Percentiles rank a stretch among this genome's conserved stretches.
Evolutionary conservation across 441 rosid species (phyloP).

Genomic region (Corymbia citriodora): DNA sequence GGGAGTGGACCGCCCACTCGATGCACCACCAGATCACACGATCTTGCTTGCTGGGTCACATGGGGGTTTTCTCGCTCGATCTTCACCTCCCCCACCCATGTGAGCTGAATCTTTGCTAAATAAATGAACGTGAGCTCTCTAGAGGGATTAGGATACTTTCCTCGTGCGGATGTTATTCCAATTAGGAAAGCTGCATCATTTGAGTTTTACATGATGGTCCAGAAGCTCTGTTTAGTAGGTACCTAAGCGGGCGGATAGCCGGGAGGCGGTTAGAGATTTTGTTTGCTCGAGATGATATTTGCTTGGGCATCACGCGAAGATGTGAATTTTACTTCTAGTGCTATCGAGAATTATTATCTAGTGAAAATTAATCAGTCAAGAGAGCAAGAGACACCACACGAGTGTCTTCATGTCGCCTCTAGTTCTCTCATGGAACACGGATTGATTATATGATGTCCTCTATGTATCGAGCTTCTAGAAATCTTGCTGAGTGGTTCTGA

Average conservation of each 20-base stretch:
- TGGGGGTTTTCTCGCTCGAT: background rate
- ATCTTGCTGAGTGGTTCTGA: background rate
- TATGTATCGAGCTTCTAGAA: background rate
- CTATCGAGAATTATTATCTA: background rate
- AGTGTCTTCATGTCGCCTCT: background rate
- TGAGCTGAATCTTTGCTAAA: background rate
- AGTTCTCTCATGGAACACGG: background rate
- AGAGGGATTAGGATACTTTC: background rate
- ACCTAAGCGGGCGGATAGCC: background rate
- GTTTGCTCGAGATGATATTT: background rate
- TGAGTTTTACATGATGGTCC: background rate
- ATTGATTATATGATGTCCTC: background rate
- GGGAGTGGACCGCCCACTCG: slow-evolving; percentile 6
- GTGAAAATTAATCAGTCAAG: background rate
- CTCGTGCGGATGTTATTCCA: background rate
- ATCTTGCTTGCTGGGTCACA: slow-evolving; percentile 1
- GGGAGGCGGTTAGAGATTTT: background rate
- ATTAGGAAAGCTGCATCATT: background rate
- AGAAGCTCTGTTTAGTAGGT: background rate
- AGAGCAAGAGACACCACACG: background rate
- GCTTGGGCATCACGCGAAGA: background rate
- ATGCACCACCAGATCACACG: background rate
- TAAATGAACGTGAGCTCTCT: background rate
- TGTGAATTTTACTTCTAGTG: background rate
- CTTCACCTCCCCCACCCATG: background rate